Evolutionary conservation across 768 basidiomycete species (phyloP), one percentile per base, ranked within the genome.

Genomic region (Hemileccinum impolitum): DNA sequence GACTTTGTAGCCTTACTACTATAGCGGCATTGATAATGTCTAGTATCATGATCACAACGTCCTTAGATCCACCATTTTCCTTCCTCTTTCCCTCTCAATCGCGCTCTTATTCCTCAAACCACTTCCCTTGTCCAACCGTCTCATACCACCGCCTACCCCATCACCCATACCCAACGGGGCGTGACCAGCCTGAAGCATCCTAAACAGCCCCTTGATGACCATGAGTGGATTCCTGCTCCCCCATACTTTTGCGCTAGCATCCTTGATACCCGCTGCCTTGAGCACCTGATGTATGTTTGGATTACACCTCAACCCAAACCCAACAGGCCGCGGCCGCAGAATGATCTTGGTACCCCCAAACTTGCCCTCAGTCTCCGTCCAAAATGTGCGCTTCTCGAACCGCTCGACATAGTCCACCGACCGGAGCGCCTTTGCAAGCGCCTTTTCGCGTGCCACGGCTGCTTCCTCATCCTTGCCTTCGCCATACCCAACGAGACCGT

Each of bases 331-430:
- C 0, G 87, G 89, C 21, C 95, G 80, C 60, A 98, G 69, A 55
- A 89, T 78, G 54, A 98, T 75, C 52, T 78, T 77, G 8, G 90
- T 93, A 13, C 88, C 75, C 15, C 94, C 92, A 53, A 91, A 83
- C 71, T 98, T 99, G 54, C 75, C 75, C 45, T 79, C 73, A 74
- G 94, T 81, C 45, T 93, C 88, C 18, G 92, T 91, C 90, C 91
- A 97, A 15, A 96, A 76, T n/a, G 96, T 98, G 43, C 96, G 80
- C 54, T 82, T 75, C 68, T 99, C 95, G 69, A 93, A 97, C n/a
- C 92, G 82, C 56, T 90, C 87, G 47, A 99, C 91, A 60, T 76
- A 86, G 68, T 97, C 96, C 86, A 97, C 87, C 61, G 85, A 88
- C 53, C 85, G 78, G 25, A 95, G 75, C 2, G 92, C 96, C 72